Evolutionary conservation across 495 filamentous ascomycete genomes (phyloP), one percentile per base, ranked within the genome.

Genomic region (Penicillium roqueforti): DNA sequence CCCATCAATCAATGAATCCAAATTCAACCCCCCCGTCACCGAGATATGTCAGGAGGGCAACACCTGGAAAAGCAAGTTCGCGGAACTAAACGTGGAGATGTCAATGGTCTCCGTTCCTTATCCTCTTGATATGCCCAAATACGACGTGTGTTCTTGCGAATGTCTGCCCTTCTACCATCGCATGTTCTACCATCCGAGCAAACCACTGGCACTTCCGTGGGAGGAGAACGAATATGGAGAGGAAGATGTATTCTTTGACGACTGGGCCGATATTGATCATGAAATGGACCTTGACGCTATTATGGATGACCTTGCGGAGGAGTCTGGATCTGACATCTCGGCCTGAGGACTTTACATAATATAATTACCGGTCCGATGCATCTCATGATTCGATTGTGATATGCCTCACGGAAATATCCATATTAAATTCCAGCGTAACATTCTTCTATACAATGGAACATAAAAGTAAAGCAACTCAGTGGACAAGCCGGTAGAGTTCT

Each of bases 41-140:
- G 20, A 50, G 16, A 50, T 50, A 39, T 50, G 47, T 23, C 47
- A 50, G 25, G 47, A 40, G 16, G 32, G 34, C 32, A 50, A 50
- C 25, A 50, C 23, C 2, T 50, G 47, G 47, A n/a, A 40, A 50
- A 38, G 36, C 32, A 28, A 19, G 14, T 50, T 50, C 13, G 23
- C 26, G 1, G 23, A 28, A 10, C 6, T 39, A 3, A 39, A 50
- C 4, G 47, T 50, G 47, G 47, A 39, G 4, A n/a, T 50, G 13
- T 40, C 23, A 0, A 22, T 34, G 47, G 22, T 20, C 10, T 18
- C 16, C 2, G 47, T 50, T 28, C 36, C 47, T 18, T 50, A 19
- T 19, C 47, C 47, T 14, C 23, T 50, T 25, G 8, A 28, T 2
- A 0, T 39, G n/a, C 25, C 47, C 8, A 39, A 50, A 20, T 50